Percentiles rank a stretch among this genome's conserved stretches.
These are phyloP conservation scores for Saksenaea vasiformis DNA, from an alignment of 371 early-diverging fungal species.

Conservation along the genomic window DNA sequence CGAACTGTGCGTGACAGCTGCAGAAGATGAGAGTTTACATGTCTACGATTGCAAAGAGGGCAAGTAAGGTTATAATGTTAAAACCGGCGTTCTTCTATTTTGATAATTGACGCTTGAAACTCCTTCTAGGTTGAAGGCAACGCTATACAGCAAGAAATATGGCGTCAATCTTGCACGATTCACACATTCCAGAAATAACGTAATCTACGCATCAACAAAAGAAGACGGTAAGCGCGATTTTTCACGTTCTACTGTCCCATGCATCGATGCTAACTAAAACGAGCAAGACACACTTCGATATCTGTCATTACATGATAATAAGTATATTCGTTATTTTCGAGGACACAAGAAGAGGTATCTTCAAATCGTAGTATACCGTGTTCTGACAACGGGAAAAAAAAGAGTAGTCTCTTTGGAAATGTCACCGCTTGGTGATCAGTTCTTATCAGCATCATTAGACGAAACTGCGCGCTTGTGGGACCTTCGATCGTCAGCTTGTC, in stretches of 20 bases:
- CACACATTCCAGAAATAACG: conserved; percentile 73
- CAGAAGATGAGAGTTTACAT: conserved; percentile 76
- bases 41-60: conserved; percentile 77
- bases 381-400: background rate
- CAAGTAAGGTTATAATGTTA: conserved; percentile 47
- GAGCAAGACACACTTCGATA: conserved; percentile 83
- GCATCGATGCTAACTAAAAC: background rate
- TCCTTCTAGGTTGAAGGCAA: conserved; percentile 54
- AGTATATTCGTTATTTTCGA: conserved; percentile 87
- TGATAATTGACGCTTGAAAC: background rate
- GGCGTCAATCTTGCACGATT: conserved; percentile 85
- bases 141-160: conserved; percentile 80
- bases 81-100: background rate
- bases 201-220: conserved; percentile 92
- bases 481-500: conserved; percentile 62
- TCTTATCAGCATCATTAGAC: conserved; percentile 74
- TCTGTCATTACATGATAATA: conserved; percentile 90
- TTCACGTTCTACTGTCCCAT: background rate
- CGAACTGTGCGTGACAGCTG: conserved; percentile 67
- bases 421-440: conserved; percentile 77
- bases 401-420: conserved; percentile 78
- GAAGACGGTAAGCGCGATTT: conserved; percentile 69
- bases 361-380: background rate
- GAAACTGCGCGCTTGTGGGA: conserved; percentile 84
- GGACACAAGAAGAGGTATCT: conserved; percentile 79